These are phyloP conservation scores for Ogataea nakhonphanomensis DNA, from an alignment of 805 yeast genomes.

Conservation along the genomic window DNA sequence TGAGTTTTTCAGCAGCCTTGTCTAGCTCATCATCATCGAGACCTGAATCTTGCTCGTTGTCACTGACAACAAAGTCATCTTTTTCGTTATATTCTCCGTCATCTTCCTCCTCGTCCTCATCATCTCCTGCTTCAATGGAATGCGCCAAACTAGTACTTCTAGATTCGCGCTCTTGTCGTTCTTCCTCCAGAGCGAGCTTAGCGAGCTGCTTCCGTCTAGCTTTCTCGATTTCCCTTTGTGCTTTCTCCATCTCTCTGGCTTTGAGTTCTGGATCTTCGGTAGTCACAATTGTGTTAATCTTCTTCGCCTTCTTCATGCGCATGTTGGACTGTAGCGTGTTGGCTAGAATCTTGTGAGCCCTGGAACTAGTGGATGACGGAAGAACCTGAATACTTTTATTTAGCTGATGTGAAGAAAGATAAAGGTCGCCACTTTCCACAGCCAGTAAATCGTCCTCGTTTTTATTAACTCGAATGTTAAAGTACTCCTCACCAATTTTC, in stretches of 20 bases:
- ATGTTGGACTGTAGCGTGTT: constrained; percentile 56
- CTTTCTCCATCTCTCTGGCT: constrained; percentile 64
- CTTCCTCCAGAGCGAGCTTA: constrained; percentile 52
- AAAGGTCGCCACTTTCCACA: constrained; percentile 66
- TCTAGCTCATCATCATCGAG: constrained; percentile 40
- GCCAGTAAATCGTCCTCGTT: constrained; percentile 70
- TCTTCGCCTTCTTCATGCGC: constrained; percentile 43
- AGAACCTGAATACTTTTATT: constrained; percentile 67
- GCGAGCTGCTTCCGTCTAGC: constrained; percentile 60
- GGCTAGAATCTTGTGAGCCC: constrained; percentile 77
- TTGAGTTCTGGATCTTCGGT: constrained; percentile 66
- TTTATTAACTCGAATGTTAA: constrained; percentile 68
- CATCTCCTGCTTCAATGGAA: constrained; percentile 41
- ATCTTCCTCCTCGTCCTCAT: constrained; percentile 33
- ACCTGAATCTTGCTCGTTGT: constrained; percentile 32
- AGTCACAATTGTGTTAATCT: constrained; percentile 48
- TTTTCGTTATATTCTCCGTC: constrained; percentile 31
- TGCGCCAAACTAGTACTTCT: constrained; percentile 11
- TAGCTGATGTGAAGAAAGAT: constrained; percentile 65
- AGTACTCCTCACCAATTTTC: constrained; percentile 82
- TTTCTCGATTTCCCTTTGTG: constrained; percentile 59
- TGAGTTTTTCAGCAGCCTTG: constrained; percentile 56
- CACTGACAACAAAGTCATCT: constrained; percentile 37
- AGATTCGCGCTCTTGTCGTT: constrained; percentile 45
- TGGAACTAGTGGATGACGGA: constrained; percentile 88